These are phyloP conservation scores for Phaeophleospora eucalypticola DNA, from an alignment of 2,329 filamentous ascomycete genomes.

Conservation along the genomic window DNA sequence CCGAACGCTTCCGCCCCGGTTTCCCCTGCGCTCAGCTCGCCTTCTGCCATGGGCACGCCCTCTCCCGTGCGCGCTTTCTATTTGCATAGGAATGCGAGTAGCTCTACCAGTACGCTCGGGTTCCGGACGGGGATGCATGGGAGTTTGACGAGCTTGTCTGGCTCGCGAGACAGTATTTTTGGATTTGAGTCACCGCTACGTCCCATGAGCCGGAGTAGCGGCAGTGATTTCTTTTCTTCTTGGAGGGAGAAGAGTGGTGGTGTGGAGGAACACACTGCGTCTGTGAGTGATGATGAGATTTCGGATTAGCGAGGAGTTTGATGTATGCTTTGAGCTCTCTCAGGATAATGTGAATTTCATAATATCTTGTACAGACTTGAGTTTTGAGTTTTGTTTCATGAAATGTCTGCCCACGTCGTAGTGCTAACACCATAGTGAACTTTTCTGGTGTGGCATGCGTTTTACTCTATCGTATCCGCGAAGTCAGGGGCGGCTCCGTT, in stretches of 20 bases:
- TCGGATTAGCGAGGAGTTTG: not conserved
- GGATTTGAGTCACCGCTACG: not conserved
- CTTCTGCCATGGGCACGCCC: slow-evolving; percentile 3
- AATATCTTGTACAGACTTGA: no score
- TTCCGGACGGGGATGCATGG: not conserved
- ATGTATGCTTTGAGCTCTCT: no score
- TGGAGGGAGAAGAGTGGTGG: not conserved
- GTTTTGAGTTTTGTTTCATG: no score
- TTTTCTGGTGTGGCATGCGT: no score
- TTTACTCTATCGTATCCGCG: no score
- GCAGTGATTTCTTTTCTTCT: not conserved
- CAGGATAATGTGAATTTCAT: no score
- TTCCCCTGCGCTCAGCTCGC: slow-evolving; percentile 1
- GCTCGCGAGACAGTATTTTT: not conserved
- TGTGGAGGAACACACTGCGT: not conserved
- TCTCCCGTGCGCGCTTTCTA: slow-evolving; percentile 9
- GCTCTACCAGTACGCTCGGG: slow-evolving; percentile 8
- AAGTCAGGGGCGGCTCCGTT: no score
- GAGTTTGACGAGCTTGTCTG: not conserved
- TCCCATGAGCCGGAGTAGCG: not conserved
- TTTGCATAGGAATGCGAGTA: slow-evolving; percentile 8
- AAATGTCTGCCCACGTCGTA: no score
- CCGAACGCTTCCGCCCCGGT: slow-evolving; percentile 1
- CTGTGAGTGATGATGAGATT: not conserved
- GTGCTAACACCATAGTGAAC: no score